Evolutionary conservation across 441 rosid species (phyloP).

Genomic region (Populus hybrid): DNA sequence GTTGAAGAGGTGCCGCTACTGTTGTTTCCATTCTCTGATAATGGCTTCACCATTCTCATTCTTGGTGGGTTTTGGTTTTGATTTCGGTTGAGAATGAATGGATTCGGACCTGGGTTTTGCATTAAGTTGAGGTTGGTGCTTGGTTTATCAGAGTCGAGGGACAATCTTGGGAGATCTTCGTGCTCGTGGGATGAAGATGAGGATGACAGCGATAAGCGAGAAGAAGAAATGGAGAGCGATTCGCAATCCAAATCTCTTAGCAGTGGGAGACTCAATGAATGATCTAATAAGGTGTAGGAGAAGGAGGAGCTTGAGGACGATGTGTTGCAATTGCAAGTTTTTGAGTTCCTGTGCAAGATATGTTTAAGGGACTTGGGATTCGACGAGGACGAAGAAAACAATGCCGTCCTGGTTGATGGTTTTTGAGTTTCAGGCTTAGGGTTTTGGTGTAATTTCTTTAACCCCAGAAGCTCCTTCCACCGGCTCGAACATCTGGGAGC

Average conservation of each 20-base stretch:
- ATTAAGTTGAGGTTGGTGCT: conserved; percentile 32
- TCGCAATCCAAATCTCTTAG: conserved; percentile 69
- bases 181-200: conserved; percentile 84
- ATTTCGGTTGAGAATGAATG: conserved; percentile 35
- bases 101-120: conserved; percentile 36
- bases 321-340: conserved; percentile 35
- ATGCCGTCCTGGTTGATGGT: conserved; percentile 13
- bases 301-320: conserved; percentile 13
- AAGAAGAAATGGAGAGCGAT: conserved; percentile 63
- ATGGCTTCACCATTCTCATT: conserved; percentile 59
- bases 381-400: background rate
- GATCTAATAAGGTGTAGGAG: conserved; percentile 23
- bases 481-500: conserved; percentile 86
- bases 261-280: conserved; percentile 58
- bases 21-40: conserved; percentile 21
- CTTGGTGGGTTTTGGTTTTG: conserved; percentile 47
- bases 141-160: conserved; percentile 81
- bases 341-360: conserved; percentile 66
- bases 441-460: conserved; percentile 57
- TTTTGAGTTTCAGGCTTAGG: conserved; percentile 20
- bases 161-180: conserved; percentile 72
- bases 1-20: conserved; percentile 12
- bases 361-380: conserved; percentile 48
- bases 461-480: conserved; percentile 80
- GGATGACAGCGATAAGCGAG: conserved; percentile 76